Evolutionary conservation across 305 asterid species (phyloP).

Genomic region (Ruellia speciosa): DNA sequence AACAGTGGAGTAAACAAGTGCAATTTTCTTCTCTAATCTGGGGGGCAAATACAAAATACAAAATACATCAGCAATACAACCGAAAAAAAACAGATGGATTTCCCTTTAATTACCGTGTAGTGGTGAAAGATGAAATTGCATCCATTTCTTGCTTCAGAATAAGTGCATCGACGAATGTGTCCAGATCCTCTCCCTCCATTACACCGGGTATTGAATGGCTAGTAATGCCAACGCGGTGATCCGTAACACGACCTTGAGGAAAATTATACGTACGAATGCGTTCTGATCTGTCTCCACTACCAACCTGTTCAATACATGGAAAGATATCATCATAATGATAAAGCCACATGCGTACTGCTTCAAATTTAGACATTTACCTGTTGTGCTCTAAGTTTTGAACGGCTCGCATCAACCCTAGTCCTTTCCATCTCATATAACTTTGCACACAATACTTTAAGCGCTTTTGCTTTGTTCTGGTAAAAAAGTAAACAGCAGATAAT

Average conservation of each 20-base stretch:
- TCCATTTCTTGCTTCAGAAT: slow-evolving; percentile 84
- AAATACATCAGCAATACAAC: neutral
- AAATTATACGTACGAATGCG: slow-evolving; percentile 94
- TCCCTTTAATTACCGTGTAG: slow-evolving; percentile 23
- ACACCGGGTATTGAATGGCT: slow-evolving; percentile 66
- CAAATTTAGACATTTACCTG: slow-evolving; percentile 41
- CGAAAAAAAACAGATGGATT: slow-evolving; percentile 1
- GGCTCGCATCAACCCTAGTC: slow-evolving; percentile 45
- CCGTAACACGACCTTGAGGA: slow-evolving; percentile 95
- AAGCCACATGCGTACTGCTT: neutral
- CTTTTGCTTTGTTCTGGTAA: slow-evolving; percentile 83
- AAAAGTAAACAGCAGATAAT: slow-evolving; percentile 18
- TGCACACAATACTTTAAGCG: slow-evolving; percentile 76
- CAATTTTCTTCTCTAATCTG: too few species aligned
- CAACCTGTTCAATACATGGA: slow-evolving; percentile 50
- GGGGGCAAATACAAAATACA: too few species aligned
- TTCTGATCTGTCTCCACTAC: slow-evolving; percentile 97
- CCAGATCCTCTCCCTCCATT: slow-evolving; percentile 77
- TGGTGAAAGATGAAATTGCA: slow-evolving; percentile 66
- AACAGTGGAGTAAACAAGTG: too few species aligned
- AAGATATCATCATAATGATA: neutral
- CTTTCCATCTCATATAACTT: slow-evolving; percentile 81
- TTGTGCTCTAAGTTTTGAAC: slow-evolving; percentile 73
- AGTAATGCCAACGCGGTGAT: slow-evolving; percentile 90
- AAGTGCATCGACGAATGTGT: slow-evolving; percentile 70